Base-by-base conservation (phyloP, 176 grass and related monocot genomes). In the Themeda triandra region DNA sequence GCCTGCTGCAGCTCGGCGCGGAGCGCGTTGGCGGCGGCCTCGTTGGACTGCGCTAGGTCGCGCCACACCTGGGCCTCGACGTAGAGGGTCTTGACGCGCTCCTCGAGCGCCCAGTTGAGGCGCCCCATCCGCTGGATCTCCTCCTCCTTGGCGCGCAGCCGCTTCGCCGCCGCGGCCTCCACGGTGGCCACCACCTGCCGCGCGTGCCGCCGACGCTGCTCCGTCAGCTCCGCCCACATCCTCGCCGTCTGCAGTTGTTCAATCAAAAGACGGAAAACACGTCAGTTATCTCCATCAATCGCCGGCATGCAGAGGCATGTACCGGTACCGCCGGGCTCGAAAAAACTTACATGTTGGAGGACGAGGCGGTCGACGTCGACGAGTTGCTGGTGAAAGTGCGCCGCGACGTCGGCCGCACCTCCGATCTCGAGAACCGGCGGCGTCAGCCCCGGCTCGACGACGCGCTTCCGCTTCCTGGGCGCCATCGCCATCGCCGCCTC, bases 41-140 rank as follows among this genome's bases (percentile, higher is more conserved):
- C 91, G 87, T 87, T 92, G 77, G 85, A 88, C 82, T 90, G 87
- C 12, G 93, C 96, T 14, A 89, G 31, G 63, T 94, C 85, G 13
- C 91, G 89, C 96, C 93, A 98, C 66, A 82, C 76, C 80, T 94
- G 87, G 23, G 87, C 86, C 83, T 98, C 96, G 4, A 84, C 32
- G 64, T 32, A 84, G 1, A 96, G 69, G 78, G 35, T 87, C 75
- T 14, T 66, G 13, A 91, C 51, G 11, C 80, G 66, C 67, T 90
- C 91, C 90, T 94, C 91, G 2, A 98, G 86, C 31, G 73, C 87
- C 79, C 87, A 90, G 80, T 95, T 98, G 51, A 87, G 63, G 41
- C 89, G 36, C 1, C 49, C 44, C 35, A 95, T 21, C 21, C 86
- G 62, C 17, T 78, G 78, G 53, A 91, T 89, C 83, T 95, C 91